These are phyloP conservation scores for Colletotrichum agaves DNA, from an alignment of 2,329 filamentous ascomycete genomes.

Conservation along the genomic window DNA sequence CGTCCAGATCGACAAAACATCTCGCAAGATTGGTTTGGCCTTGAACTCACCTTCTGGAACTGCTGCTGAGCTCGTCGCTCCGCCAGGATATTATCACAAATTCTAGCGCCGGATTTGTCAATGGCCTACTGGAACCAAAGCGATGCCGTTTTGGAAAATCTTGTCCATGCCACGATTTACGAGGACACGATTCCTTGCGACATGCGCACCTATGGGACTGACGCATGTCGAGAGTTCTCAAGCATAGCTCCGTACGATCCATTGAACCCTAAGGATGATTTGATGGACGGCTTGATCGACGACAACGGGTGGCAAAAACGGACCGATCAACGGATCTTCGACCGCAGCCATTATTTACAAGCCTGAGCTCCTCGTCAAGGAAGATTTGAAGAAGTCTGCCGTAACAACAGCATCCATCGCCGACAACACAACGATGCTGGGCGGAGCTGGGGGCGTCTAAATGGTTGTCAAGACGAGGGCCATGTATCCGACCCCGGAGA, in stretches of 20 bases:
- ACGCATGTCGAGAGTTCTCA: background rate
- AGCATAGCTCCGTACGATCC: background rate
- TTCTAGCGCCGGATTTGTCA: background rate
- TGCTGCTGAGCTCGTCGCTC: background rate
- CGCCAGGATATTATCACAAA: background rate
- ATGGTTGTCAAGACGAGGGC: conserved; percentile 5
- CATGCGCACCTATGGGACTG: background rate
- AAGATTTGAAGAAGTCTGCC: background rate
- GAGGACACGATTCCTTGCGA: background rate
- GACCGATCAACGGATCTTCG: background rate
- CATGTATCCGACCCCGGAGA: background rate
- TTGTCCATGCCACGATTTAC: conserved; percentile 6
- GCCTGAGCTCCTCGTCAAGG: background rate
- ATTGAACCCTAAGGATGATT: background rate
- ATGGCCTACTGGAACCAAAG: background rate
- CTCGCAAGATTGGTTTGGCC: background rate
- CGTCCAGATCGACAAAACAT: background rate
- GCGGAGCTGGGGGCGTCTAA: background rate
- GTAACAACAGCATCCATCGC: background rate
- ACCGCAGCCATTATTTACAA: background rate
- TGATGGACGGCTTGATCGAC: background rate
- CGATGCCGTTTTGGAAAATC: conserved; percentile 7
- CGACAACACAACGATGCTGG: background rate
- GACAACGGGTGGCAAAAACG: background rate
- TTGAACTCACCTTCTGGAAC: background rate